These are phyloP conservation scores for Cladosporium sp. DNA, from an alignment of 2,329 filamentous ascomycete species.

Conservation along the genomic window DNA sequence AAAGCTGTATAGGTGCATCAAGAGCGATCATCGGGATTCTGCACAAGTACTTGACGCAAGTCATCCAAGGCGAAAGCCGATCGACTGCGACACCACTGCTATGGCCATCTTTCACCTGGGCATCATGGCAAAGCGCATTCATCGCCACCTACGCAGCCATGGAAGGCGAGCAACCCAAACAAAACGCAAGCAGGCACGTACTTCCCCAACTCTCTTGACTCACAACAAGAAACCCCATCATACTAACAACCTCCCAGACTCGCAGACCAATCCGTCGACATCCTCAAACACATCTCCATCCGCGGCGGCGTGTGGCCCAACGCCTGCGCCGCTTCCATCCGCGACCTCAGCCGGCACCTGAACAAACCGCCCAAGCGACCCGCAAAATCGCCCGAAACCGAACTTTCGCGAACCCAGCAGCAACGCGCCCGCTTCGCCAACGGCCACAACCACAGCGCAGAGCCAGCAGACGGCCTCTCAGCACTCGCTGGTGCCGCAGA, in stretches of 20 bases:
- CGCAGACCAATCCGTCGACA: slow-evolving; percentile 14
- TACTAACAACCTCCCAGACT: slow-evolving; percentile 2
- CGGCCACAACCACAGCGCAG: neutral
- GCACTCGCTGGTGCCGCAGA: slow-evolving; percentile 11
- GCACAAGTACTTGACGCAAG: slow-evolving; percentile 30
- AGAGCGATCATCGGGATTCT: slow-evolving; percentile 40
- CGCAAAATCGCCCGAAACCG: neutral
- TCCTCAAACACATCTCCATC: slow-evolving; percentile 14
- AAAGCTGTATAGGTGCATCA: slow-evolving; percentile 50
- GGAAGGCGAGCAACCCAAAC: slow-evolving; percentile 39
- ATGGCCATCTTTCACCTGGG: slow-evolving; percentile 53
- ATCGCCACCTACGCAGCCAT: slow-evolving; percentile 49
- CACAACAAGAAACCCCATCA: neutral
- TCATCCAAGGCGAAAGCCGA: neutral
- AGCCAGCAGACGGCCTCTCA: slow-evolving; percentile 6
- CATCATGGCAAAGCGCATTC: slow-evolving; percentile 51
- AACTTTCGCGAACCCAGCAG: neutral
- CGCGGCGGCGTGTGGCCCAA: slow-evolving; percentile 17
- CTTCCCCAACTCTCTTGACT: neutral
- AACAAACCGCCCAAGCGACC: slow-evolving; percentile 3
- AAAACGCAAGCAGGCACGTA: slow-evolving; percentile 38
- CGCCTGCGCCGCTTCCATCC: slow-evolving; percentile 16
- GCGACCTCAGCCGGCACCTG: slow-evolving; percentile 13
- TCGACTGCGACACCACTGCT: slow-evolving; percentile 28
- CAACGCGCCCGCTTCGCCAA: neutral